Percentiles rank a stretch among this genome's conserved stretches.
Conservation (phyloP, 2,329 filamentous ascomycete genomes). For the Claviceps arundinis region DNA sequence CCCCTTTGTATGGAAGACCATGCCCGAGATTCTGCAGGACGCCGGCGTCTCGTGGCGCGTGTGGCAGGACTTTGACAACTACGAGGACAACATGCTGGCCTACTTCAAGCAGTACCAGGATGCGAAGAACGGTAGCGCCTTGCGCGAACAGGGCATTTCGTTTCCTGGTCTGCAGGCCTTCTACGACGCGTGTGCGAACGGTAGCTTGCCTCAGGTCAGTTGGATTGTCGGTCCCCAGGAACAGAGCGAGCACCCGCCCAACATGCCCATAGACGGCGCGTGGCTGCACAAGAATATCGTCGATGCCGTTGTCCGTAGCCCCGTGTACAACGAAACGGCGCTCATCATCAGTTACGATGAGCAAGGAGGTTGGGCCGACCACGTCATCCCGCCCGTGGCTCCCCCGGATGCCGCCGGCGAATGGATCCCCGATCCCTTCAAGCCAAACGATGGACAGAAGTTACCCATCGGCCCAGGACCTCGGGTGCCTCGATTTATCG, state of each 20-base stretch:
- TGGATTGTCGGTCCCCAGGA: conserved; percentile 41
- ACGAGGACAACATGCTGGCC: conserved; percentile 39
- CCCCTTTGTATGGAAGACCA: conserved; percentile 37
- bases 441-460: conserved; percentile 9
- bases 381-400: conserved; percentile 34
- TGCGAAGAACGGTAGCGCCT: conserved; percentile 5
- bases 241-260: conserved; percentile 29
- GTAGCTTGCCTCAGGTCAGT: conserved; percentile 35
- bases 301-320: conserved; percentile 34
- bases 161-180: conserved; percentile 34
- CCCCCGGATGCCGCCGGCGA: conserved; percentile 34
- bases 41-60: conserved; percentile 36
- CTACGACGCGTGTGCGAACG: conserved; percentile 32
- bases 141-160: conserved; percentile 19
- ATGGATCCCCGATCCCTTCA: conserved; percentile 29
- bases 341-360: conserved; percentile 41
- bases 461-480: conserved; percentile 21
- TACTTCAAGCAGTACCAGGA: conserved; percentile 18
- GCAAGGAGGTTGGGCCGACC: conserved; percentile 39
- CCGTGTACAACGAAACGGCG: conserved; percentile 32
- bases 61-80: conserved; percentile 35
- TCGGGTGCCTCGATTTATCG: conserved; percentile 37
- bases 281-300: conserved; percentile 43
- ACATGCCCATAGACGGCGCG: conserved; percentile 37
- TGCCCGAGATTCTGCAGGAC: conserved; percentile 33